A percentile compares a stretch with the other conserved stretches of the same genome.
phyloP scores from a whole-genome alignment of 2,329 filamentous ascomycete species.

The Domatiomyces globalis region DNA sequence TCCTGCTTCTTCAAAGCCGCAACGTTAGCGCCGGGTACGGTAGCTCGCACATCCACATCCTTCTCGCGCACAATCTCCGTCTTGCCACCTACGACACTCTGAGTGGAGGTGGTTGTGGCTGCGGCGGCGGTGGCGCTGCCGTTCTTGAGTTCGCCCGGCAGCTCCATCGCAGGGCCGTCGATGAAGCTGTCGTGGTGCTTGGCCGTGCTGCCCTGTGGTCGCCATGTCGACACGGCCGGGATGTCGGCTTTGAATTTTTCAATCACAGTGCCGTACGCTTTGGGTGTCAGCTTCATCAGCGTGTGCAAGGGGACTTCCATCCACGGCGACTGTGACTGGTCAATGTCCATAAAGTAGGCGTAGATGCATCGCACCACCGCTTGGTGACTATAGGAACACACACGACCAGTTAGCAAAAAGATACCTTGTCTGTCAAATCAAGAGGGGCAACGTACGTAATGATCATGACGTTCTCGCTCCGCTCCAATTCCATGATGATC shows the following conservation, averaged over 20 bases:
- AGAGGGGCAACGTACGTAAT: constrained; percentile 44
- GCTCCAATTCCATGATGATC: constrained; percentile 98
- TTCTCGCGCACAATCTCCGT: not conserved
- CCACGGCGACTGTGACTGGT: constrained; percentile 86
- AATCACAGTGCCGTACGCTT: constrained; percentile 86
- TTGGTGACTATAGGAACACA: constrained; percentile 46
- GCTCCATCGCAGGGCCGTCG: constrained; percentile 9
- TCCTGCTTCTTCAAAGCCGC: not conserved
- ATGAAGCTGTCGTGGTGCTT: constrained; percentile 15
- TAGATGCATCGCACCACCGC: constrained; percentile 95
- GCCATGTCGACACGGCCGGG: constrained; percentile 89
- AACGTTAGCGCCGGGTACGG: not conserved
- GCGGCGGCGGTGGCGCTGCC: not conserved
- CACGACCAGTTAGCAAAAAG: not conserved
- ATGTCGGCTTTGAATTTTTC: constrained; percentile 81
- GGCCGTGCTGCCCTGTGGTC: constrained; percentile 52
- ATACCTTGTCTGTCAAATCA: not conserved
- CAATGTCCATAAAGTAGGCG: constrained; percentile 96
- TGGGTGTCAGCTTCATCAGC: constrained; percentile 87
- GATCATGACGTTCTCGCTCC: constrained; percentile 92
- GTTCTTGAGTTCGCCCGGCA: constrained; percentile 8
- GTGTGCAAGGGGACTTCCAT: constrained; percentile 97
- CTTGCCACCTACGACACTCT: not conserved
- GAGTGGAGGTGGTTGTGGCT: not conserved
- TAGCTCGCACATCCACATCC: not conserved